Conservation (phyloP, 805 yeast species). For the Sugiyamaella lignohabitans region DNA sequence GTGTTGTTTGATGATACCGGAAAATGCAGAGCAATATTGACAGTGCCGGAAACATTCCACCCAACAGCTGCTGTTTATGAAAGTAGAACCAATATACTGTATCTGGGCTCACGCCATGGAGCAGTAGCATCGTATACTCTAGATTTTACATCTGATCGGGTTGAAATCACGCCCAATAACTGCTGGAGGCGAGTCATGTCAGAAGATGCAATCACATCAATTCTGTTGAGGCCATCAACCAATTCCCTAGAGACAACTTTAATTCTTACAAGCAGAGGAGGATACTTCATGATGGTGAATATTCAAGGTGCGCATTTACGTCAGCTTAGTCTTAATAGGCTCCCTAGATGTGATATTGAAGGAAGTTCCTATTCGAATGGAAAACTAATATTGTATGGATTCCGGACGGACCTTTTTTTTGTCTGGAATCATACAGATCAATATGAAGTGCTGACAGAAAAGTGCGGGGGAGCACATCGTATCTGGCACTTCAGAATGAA, state of each 20-base stretch:
- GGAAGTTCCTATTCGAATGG: conserved; percentile 43
- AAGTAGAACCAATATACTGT: conserved; percentile 33
- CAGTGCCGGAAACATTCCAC: conserved; percentile 42
- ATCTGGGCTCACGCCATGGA: conserved; percentile 69
- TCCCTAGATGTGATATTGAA: conserved; percentile 74
- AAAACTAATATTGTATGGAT: conserved; percentile 60
- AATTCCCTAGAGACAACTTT: neutral
- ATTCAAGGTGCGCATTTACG: neutral
- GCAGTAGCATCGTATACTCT: conserved; percentile 53
- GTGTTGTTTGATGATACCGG: conserved; percentile 36
- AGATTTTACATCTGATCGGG: neutral
- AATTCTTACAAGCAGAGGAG: conserved; percentile 23
- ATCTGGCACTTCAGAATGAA: conserved; percentile 53
- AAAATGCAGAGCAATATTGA: conserved; percentile 25
- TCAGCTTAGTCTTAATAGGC: conserved; percentile 42
- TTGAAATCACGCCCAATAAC: neutral
- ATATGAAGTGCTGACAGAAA: conserved; percentile 57
- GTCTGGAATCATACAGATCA: conserved; percentile 77
- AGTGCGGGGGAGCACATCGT: conserved; percentile 91
- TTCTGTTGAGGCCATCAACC: too few relatives aligned
- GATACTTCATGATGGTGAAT: conserved; percentile 20
- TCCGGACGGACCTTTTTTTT: conserved; percentile 70
- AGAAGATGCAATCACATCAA: conserved; percentile 27
- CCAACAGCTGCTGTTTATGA: conserved; percentile 52
- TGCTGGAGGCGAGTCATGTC: conserved; percentile 20